phyloP scores from a whole-genome alignment of 2,329 filamentous ascomycete genomes.

The Botrytis hyacinthi region DNA sequence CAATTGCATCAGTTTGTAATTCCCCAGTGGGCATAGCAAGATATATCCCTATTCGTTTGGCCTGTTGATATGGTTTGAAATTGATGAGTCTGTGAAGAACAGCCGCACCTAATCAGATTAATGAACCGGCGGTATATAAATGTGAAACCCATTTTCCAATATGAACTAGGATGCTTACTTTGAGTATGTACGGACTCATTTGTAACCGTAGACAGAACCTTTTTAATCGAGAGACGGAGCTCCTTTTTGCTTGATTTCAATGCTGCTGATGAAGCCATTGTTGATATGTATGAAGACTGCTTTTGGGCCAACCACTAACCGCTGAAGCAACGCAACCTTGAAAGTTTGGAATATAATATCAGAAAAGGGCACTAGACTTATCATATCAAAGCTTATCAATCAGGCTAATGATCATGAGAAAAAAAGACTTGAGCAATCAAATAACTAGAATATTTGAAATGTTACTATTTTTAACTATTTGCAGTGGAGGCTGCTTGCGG shows the following conservation, averaged over 20 bases:
- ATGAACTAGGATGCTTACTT: slow-evolving; percentile 53
- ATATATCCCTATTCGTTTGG: slow-evolving; percentile 78
- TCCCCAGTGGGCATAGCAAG: slow-evolving; percentile 90
- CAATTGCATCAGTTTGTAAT: slow-evolving; percentile 78
- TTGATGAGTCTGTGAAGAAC: slow-evolving; percentile 64
- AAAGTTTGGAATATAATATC: no score
- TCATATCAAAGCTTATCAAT: slow-evolving; percentile 3
- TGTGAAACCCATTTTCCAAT: slow-evolving; percentile 12
- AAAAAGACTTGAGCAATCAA: neutral
- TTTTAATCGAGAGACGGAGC: slow-evolving; percentile 68
- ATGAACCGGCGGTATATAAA: slow-evolving; percentile 20
- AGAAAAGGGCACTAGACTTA: neutral
- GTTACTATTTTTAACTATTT: slow-evolving; percentile 2
- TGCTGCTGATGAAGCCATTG: slow-evolving; percentile 38
- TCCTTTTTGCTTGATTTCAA: slow-evolving; percentile 72
- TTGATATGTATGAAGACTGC: neutral
- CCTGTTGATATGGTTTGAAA: slow-evolving; percentile 72
- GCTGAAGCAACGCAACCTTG: neutral
- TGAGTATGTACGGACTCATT: slow-evolving; percentile 63
- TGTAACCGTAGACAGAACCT: slow-evolving; percentile 58
- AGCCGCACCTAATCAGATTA: slow-evolving; percentile 52
- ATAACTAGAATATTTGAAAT: no score
- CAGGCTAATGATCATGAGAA: neutral
- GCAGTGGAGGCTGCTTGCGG: neutral
- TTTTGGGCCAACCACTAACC: neutral